A percentile compares a stretch with the other conserved stretches of the same genome.
Evolutionary conservation across 129 eudicot genomes (phyloP).

Genomic region (Cynara cardunculus): DNA sequence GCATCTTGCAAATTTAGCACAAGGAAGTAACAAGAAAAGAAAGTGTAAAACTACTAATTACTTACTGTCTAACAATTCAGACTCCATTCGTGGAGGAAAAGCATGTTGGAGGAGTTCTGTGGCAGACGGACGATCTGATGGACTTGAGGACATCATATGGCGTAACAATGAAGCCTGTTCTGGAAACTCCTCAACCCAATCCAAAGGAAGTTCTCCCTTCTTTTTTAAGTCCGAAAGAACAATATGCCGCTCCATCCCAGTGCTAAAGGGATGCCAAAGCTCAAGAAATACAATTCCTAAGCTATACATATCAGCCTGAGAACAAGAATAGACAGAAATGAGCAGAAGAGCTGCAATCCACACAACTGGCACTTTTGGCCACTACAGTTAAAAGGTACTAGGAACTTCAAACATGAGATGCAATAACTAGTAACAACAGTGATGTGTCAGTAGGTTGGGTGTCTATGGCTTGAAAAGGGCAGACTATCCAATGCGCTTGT

Average conservation of each 20-base stretch:
- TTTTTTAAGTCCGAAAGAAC: conserved; percentile 83
- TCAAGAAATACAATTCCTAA: conserved; percentile 86
- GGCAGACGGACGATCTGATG: conserved; percentile 95
- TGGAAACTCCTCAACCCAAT: conserved; percentile 80
- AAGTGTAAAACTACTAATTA: not conserved
- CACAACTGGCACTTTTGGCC: not conserved
- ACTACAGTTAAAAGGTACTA: not conserved
- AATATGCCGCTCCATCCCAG: conserved; percentile 89
- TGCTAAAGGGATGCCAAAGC: conserved; percentile 96
- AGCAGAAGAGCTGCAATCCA: conserved; percentile 4
- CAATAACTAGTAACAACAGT: not conserved
- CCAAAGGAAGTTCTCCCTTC: conserved; percentile 73
- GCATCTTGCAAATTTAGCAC: not conserved
- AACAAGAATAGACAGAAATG: conserved; percentile 14
- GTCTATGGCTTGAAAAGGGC: not conserved
- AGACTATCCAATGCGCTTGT: not conserved
- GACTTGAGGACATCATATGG: conserved; percentile 80
- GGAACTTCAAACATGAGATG: not conserved
- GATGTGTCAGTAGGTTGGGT: not conserved
- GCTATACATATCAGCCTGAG: conserved; percentile 94
- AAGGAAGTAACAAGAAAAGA: not conserved
- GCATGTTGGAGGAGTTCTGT: conserved; percentile 85
- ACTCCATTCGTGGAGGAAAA: conserved; percentile 94
- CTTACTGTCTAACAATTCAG: conserved; percentile 81
- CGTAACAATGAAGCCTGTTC: conserved; percentile 77